Evolutionary conservation across 148 eudicot species (phyloP), one percentile per base, ranked within the genome.

Genomic region (Beta vulgaris): DNA sequence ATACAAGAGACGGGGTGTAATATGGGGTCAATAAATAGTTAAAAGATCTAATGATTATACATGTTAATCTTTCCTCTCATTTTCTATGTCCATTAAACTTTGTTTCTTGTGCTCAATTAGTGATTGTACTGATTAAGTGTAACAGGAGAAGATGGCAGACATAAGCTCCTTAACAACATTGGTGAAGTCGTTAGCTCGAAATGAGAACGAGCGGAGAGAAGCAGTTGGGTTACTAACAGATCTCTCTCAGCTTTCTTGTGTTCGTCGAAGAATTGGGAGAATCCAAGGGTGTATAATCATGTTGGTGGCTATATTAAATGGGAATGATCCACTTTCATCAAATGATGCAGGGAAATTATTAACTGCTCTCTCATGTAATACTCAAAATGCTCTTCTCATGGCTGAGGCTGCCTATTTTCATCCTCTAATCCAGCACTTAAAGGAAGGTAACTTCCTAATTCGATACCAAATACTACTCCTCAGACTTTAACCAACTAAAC

Each of bases 341-440:
- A 54, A 69, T 78, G 89, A 87, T 88, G 97, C 98, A 9, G 86
- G 72, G 39, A 87, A 73, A 75, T 67, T 95, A 78, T 73, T 95
- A 44, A 77, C 44, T 82, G 76, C 84, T 69, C 84, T 95, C 73
- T 89, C 97, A 25, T 73, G 80, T 73, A 90, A 89, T 75, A 84
- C 96, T 48, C 98, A 95, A 63, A 89, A 92, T 87, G 98, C 91
- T 77, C 97, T 95, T 81, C 91, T 88, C 69, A 95, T 95, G 96
- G 96, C 98, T 19, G 97, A 95, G 85, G 89, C 98, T 44, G 97
- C 91, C 71, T 92, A 92, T 68, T 92, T 92, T 81, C 88, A 75
- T 79, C 98, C 98, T 69, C 71, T 95, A 34, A 81, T 90, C 31
- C 87, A 88, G 23, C 92, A 91, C 81, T 87, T 95, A 1, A 88